A percentile compares a stretch with the other conserved stretches of the same genome.
These are phyloP conservation scores for Scytalidium lignicola DNA, from an alignment of 2,329 filamentous ascomycete species.

Conservation along the genomic window DNA sequence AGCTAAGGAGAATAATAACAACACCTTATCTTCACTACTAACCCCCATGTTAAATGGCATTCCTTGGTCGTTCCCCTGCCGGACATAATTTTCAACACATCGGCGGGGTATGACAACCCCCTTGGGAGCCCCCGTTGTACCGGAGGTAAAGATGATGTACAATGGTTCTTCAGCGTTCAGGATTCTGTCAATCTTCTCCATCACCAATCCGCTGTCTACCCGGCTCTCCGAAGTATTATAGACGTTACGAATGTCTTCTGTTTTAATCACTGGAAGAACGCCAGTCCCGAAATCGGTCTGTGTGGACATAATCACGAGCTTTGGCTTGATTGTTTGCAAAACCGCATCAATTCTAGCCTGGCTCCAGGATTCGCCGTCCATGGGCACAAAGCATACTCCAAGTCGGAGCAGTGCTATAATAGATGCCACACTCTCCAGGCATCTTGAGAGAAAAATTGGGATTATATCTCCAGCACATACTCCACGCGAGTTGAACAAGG, in stretches of 20 bases:
- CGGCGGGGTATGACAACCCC: constrained; percentile 11
- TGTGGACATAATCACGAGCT: background rate
- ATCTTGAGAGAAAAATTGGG: too few relatives aligned
- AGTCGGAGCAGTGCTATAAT: constrained; percentile 12
- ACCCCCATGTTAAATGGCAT: background rate
- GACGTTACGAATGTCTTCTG: too few relatives aligned
- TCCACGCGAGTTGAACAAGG: too few relatives aligned
- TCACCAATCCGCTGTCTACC: too few relatives aligned
- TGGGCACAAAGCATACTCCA: background rate
- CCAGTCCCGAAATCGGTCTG: too few relatives aligned
- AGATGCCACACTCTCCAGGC: too few relatives aligned
- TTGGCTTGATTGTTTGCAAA: background rate
- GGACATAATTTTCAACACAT: background rate
- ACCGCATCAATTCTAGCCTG: background rate
- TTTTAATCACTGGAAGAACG: too few relatives aligned
- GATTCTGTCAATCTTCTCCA: background rate
- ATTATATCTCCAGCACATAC: too few relatives aligned
- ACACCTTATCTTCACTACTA: constrained; percentile 8
- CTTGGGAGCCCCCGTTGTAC: constrained; percentile 14
- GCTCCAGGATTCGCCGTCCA: background rate
- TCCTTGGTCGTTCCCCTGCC: background rate
- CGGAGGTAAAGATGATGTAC: constrained; percentile 17
- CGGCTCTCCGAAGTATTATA: too few relatives aligned
- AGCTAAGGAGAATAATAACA: constrained; percentile 20
- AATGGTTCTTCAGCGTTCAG: background rate